These are phyloP conservation scores for Aquilaria malaccensis DNA, from an alignment of 345 rosid species.

Conservation along the genomic window DNA sequence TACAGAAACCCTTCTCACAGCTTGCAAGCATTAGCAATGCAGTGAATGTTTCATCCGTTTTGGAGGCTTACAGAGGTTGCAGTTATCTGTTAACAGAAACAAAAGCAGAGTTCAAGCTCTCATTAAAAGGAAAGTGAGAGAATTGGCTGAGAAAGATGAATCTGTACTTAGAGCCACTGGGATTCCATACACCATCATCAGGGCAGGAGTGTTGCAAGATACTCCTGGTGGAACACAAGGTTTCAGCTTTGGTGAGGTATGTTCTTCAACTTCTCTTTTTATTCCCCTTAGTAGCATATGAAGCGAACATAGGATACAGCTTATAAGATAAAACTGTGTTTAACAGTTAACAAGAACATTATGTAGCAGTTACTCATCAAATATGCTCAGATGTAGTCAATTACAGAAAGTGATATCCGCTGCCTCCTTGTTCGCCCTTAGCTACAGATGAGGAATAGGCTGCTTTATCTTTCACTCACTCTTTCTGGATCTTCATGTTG, in stretches of 20 bases:
- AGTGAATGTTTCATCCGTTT: background rate
- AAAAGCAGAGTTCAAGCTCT: constrained; percentile 63
- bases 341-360: too few species aligned
- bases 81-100: constrained; percentile 83
- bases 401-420: too few species aligned
- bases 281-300: too few species aligned
- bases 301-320: too few species aligned
- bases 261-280: background rate
- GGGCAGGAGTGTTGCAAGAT: constrained; percentile 49
- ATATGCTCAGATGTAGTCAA: too few species aligned
- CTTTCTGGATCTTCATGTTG: too few species aligned
- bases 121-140: constrained; percentile 45
- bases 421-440: too few species aligned
- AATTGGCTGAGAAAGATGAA: constrained; percentile 82
- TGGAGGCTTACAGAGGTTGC: constrained; percentile 53
- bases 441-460: too few species aligned
- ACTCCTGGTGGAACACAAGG: constrained; percentile 71
- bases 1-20: background rate
- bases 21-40: background rate
- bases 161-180: constrained; percentile 33
- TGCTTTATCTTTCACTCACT: too few species aligned
- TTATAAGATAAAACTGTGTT: too few species aligned
- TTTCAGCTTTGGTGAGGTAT: constrained; percentile 59
- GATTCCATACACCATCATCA: constrained; percentile 65
- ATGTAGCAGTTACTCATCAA: too few species aligned